Percentiles rank a stretch among this genome's conserved stretches.
phyloP scores from a whole-genome alignment of 768 basidiomycete species.

The Crucibulum laeve region DNA sequence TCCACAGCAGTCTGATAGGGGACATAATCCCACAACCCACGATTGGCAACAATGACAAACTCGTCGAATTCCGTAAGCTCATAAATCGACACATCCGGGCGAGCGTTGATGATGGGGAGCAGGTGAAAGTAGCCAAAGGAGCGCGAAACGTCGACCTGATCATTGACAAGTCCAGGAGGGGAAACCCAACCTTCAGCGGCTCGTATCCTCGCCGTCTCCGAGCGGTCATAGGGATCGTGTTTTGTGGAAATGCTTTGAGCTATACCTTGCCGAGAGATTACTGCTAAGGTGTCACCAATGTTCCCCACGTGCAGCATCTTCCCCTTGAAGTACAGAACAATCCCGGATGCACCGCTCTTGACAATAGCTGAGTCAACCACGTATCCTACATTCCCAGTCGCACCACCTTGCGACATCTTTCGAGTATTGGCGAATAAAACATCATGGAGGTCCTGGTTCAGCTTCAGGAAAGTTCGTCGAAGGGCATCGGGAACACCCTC shows the following conservation, averaged over 20 bases:
- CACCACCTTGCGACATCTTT: slow-evolving; percentile 73
- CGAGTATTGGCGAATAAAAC: slow-evolving; percentile 48
- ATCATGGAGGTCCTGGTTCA: slow-evolving; percentile 82
- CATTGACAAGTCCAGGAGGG: slow-evolving; percentile 85
- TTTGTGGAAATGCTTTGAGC: slow-evolving; percentile 71
- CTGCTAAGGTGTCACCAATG: slow-evolving; percentile 82
- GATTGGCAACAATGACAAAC: slow-evolving; percentile 93
- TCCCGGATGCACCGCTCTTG: slow-evolving; percentile 74
- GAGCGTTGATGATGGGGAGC: slow-evolving; percentile 85
- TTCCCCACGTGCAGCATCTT: slow-evolving; percentile 88
- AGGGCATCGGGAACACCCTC: slow-evolving; percentile 74
- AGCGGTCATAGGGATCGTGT: slow-evolving; percentile 87
- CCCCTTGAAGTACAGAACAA: slow-evolving; percentile 80
- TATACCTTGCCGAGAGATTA: slow-evolving; percentile 73
- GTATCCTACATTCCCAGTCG: slow-evolving; percentile 24
- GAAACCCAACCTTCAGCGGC: slow-evolving; percentile 93
- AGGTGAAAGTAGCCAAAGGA: slow-evolving; percentile 92
- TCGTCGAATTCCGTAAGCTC: slow-evolving; percentile 83
- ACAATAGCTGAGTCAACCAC: slow-evolving; percentile 45
- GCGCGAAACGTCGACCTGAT: slow-evolving; percentile 87
- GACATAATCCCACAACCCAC: slow-evolving; percentile 90
- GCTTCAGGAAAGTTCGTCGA: slow-evolving; percentile 79
- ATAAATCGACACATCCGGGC: slow-evolving; percentile 71
- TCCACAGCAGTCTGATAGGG: slow-evolving; percentile 95
- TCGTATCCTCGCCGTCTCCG: slow-evolving; percentile 84